These are phyloP conservation scores for Lipomyces spencermartinsiae DNA, from an alignment of 805 yeast species.

Conservation along the genomic window DNA sequence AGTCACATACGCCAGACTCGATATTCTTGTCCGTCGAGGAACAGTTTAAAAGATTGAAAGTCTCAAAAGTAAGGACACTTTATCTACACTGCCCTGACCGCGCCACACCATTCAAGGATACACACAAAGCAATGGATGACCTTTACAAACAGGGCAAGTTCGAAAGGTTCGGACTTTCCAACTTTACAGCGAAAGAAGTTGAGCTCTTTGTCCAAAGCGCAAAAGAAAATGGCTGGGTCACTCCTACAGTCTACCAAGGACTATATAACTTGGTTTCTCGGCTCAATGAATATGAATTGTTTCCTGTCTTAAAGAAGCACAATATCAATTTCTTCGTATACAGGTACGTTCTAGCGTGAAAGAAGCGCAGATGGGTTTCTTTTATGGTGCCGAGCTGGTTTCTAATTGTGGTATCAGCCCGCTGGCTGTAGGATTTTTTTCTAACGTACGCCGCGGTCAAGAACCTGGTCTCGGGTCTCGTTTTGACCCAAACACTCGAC, in stretches of 20 bases:
- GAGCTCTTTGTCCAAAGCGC: constrained; percentile 38
- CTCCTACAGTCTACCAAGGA: constrained; percentile 45
- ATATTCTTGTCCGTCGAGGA: constrained; percentile 26
- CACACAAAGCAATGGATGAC: constrained; percentile 41
- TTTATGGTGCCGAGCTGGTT: neutral
- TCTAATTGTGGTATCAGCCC: constrained; percentile 17
- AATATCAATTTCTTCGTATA: constrained; percentile 42
- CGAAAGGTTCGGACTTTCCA: constrained; percentile 43
- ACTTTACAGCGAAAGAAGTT: constrained; percentile 41
- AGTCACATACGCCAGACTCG: constrained; percentile 25
- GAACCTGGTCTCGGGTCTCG: constrained; percentile 29
- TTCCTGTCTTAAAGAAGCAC: constrained; percentile 39
- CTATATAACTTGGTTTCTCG: constrained; percentile 44
- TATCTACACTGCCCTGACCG: constrained; percentile 41
- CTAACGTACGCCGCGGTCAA: constrained; percentile 31
- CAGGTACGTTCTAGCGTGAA: constrained; percentile 21
- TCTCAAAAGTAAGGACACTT: constrained; percentile 29
- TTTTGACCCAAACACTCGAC: constrained; percentile 26
- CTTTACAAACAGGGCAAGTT: constrained; percentile 42
- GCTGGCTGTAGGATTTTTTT: constrained; percentile 35
- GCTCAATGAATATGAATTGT: constrained; percentile 38
- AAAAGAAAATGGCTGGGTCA: constrained; percentile 39
- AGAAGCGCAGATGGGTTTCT: neutral
- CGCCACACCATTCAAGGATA: constrained; percentile 41
- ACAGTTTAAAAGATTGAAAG: constrained; percentile 26